Evolutionary conservation across 2,329 filamentous ascomycete genomes (phyloP).

Genomic region (Pestalotiopsis sp.): DNA sequence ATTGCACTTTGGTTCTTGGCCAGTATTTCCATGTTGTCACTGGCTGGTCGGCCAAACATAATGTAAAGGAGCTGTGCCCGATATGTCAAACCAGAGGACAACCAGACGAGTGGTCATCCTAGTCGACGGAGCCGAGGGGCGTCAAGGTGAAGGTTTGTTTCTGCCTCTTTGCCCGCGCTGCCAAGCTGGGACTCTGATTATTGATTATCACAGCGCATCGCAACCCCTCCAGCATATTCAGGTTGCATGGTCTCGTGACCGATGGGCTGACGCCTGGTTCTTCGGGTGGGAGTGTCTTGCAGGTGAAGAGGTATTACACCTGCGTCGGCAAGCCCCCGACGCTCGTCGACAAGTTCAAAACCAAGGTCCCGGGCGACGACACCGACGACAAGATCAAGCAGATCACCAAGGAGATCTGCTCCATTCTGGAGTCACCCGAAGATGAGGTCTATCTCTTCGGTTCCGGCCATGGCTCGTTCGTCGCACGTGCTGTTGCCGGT

Average conservation of each 20-base stretch:
- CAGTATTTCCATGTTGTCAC: background rate
- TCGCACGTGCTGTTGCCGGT: constrained; percentile 40
- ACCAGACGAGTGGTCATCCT: background rate
- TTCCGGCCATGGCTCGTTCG: constrained; percentile 41
- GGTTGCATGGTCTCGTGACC: background rate
- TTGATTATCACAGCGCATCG: background rate
- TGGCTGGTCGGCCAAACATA: background rate
- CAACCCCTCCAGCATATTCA: background rate
- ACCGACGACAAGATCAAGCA: constrained; percentile 2
- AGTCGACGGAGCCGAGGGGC: background rate
- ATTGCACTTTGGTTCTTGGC: background rate
- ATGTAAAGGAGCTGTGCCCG: background rate
- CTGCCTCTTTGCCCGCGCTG: background rate
- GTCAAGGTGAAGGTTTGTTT: constrained; percentile 1
- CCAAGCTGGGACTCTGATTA: background rate
- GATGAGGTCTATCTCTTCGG: constrained; percentile 44
- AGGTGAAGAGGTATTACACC: background rate
- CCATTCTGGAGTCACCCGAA: background rate
- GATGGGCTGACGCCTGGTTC: background rate
- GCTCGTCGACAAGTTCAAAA: constrained; percentile 1
- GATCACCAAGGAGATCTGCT: background rate
- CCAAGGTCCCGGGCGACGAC: background rate
- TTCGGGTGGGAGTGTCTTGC: background rate
- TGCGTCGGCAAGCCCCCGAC: background rate
- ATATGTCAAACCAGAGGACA: background rate